Evolutionary conservation across 306 rosid genomes (phyloP), one percentile per base, ranked within the genome.

Genomic region (Rosa chinensis): DNA sequence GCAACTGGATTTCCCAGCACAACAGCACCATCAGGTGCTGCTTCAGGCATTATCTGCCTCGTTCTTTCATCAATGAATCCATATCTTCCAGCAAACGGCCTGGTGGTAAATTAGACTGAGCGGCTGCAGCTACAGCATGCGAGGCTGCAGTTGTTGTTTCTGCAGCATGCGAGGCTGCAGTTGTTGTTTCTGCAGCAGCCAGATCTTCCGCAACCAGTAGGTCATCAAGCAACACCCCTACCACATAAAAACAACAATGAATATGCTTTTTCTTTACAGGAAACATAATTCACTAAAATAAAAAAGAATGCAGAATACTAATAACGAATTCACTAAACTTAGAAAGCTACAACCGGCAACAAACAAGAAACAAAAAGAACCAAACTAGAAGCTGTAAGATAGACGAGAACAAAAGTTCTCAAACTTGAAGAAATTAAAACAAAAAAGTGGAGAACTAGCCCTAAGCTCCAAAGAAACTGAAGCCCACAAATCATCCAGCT

Each of bases 101-200:
- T 43, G 90, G 76, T 75, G 87, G 93, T 42, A 72, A 79, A 84
- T 80, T 87, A 80, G 99, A 87, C 63, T 94, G 94, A 28, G 97
- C 99, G 28, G 97, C 97, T 3, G 93, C 96, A 0, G 99, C 99
- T 8, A n/a, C n/a, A n/a, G n/a, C n/a, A n/a, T n/a, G n/a, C n/a
- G n/a, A n/a, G n/a, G n/a, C n/a, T n/a, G n/a, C n/a, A n/a, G n/a
- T n/a, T n/a, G n/a, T n/a, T n/a, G n/a, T n/a, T n/a, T n/a, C n/a
- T n/a, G 98, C 98, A 53, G 99, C 99, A 82, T 96, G 99, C 18
- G 99, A 96, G 66, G 99, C 99, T 79, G 99, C 98, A 80, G 70
- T 55, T 43, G 99, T 96, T 82, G 99, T 96, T 88, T 96, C 99
- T 66, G 98, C 99, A 79, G 99, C 99, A 64, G 98, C 99, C 53